Base-by-base conservation (phyloP, 169 alveolate genomes). In the Eimeria acervulina region DNA sequence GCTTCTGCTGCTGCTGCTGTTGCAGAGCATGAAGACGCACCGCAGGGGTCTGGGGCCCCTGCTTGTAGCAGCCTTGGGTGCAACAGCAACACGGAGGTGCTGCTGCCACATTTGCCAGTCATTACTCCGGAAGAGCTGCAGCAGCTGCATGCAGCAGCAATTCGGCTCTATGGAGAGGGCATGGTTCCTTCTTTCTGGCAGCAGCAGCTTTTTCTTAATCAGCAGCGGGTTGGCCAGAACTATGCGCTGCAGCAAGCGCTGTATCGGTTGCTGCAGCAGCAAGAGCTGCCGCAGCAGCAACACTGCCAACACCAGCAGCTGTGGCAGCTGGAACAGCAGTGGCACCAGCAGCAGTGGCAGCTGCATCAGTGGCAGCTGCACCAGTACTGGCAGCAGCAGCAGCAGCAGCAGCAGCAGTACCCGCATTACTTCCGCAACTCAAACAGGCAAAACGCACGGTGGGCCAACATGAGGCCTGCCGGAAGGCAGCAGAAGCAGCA, bases 71-170 rank as follows among this genome's bases (percentile, higher is more conserved):
- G 44, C 47, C 47, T 28, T 44, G 13, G 83, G n/a, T n/a, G n/a
- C 83, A 33, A 44, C 83, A 36, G 21, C 81, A 12, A 36, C 87
- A 76, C 87, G 26, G 87, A 76, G 55, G 87, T 76, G 38, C 63
- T 76, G 52, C 87, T 76, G 38, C 63, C 87, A 19, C 87, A 42
- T 15, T 26, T 76, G 59, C 87, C 87, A 15, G 87, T 76, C 61
- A 76, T 76, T 76, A 42, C 87, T 19, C 87, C 87, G 17, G 87
- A 76, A 76, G 87, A 76, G 87, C 87, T 76, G 63, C 87, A 76
- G 61, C 87, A 76, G 87, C 87, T 76, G 87, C 87, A 76, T 76
- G 87, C 87, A 17, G 55, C 87, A 36, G 87, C 87, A 40, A 42
- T 76, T 4, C 87, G 59, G 38, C 87, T 76, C 63, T 76, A 76